Conservation (phyloP, 495 filamentous ascomycete genomes). For the Achaetomiella virescens region DNA sequence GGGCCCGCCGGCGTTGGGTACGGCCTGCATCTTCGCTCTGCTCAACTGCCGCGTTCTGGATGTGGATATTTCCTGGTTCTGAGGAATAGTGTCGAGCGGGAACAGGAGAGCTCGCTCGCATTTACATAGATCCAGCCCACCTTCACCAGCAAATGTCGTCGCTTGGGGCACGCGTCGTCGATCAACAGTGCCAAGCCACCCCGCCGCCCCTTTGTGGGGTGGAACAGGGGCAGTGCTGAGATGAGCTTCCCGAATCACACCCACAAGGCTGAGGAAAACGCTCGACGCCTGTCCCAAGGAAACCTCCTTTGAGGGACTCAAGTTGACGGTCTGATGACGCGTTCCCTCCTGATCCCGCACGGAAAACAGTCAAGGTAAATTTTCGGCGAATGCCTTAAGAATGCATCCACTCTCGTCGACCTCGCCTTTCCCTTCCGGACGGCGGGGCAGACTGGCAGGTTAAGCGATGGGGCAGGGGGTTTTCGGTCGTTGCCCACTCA, state of each 20-base stretch:
- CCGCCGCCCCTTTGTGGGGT: not conserved
- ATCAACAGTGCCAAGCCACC: slow-evolving; percentile 3
- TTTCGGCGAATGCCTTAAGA: not conserved
- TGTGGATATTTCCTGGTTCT: not conserved
- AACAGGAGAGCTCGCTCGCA: not conserved
- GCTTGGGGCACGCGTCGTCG: not conserved
- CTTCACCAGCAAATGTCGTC: not conserved
- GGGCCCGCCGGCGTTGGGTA: slow-evolving; percentile 1
- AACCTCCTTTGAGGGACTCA: not conserved
- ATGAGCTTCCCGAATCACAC: not conserved
- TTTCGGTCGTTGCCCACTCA: not conserved
- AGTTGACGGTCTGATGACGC: not conserved
- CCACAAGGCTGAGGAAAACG: not conserved
- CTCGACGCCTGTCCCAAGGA: not conserved
- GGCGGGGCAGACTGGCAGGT: not conserved
- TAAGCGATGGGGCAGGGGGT: not conserved
- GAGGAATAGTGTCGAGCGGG: not conserved
- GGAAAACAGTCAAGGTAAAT: not conserved
- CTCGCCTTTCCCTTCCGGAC: not conserved
- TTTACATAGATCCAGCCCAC: not conserved
- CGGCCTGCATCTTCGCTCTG: not conserved
- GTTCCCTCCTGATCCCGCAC: not conserved
- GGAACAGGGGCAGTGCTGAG: not conserved
- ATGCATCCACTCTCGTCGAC: not conserved
- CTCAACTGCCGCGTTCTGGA: not conserved